Conservation (phyloP, 2,329 filamentous ascomycete species). For the Pseudogymnoascus sp. region DNA sequence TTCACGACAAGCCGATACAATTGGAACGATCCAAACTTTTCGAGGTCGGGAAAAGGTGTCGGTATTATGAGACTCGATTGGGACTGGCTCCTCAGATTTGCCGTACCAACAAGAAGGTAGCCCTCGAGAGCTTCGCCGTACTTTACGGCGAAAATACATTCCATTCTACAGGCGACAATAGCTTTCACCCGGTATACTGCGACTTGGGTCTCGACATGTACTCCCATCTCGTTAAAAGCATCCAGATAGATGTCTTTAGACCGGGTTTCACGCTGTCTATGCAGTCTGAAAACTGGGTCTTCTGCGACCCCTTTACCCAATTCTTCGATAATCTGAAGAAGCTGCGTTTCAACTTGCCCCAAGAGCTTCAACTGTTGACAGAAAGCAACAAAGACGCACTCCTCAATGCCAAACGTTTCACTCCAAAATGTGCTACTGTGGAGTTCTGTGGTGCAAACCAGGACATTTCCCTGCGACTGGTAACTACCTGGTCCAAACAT, state of each 20-base stretch:
- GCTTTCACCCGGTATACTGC: not conserved
- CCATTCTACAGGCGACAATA: not conserved
- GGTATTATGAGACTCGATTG: not conserved
- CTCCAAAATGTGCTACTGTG: too few relatives aligned
- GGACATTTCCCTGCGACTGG: too few relatives aligned
- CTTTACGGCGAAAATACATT: not conserved
- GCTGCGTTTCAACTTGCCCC: too few relatives aligned
- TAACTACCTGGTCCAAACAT: too few relatives aligned
- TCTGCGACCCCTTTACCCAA: not conserved
- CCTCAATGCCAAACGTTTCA: too few relatives aligned
- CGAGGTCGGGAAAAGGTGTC: not conserved
- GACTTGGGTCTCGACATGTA: not conserved
- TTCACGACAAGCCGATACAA: not conserved
- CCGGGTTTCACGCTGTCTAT: not conserved
- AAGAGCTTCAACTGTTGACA: too few relatives aligned
- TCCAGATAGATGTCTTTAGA: not conserved
- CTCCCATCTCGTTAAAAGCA: not conserved
- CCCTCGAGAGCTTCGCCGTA: not conserved
- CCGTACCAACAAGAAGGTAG: not conserved
- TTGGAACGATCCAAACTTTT: not conserved
- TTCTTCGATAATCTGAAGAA: not conserved
- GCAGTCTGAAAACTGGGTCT: not conserved
- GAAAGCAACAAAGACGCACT: too few relatives aligned
- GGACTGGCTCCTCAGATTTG: not conserved
- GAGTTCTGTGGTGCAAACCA: too few relatives aligned